Base-by-base conservation (phyloP, 2,329 filamentous ascomycete genomes). In the Verticillium nubilum region DNA sequence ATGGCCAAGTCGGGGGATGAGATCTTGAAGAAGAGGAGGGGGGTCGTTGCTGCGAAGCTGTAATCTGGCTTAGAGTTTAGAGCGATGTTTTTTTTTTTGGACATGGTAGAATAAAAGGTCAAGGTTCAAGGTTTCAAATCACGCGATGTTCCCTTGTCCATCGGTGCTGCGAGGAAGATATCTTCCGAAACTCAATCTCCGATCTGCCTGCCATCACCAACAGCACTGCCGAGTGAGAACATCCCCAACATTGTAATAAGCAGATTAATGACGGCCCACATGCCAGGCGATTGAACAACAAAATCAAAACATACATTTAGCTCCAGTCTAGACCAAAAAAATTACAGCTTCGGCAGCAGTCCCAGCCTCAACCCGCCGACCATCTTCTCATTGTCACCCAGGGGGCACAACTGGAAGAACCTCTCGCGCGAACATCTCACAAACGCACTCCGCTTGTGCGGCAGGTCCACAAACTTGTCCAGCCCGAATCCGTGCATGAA, bases 401-500 rank as follows among this genome's bases (percentile, higher is more conserved):
- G 75, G 9, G 85, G 85, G 63, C 84, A 85, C 10, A 89, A 72
- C 69, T 89, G 86, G 74, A 90, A 90, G 77, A 89, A 91, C 59
- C 86, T 79, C 70, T 87, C 86, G 7, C 88, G 76, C 56, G 83
- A 83, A 66, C 87, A 88, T 61, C 80, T 78, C 69, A 89, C 81
- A 62, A 90, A 81, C 2, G 86, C 87, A 59, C 86, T 87, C 28
- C 89, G 81, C 77, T 91, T 91, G 66, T 90, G 85, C 4, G 87
- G 86, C 62, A 91, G 73, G 65, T 91, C 89, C 62, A 91, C 83
- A 62, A 90, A 85, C 73, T 89, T 89, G 66, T 89, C 86, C 37
- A 92, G 77, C 6, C 85, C 84, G 66, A 92, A 87, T 1, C 89
- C 89, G 66, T 91, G 87, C 56, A 87, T 84, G 58, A 90, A 82